Evolutionary conservation across 2,329 filamentous ascomycete species (phyloP), one percentile per base, ranked within the genome.

Genomic region (Claviceps sp.): DNA sequence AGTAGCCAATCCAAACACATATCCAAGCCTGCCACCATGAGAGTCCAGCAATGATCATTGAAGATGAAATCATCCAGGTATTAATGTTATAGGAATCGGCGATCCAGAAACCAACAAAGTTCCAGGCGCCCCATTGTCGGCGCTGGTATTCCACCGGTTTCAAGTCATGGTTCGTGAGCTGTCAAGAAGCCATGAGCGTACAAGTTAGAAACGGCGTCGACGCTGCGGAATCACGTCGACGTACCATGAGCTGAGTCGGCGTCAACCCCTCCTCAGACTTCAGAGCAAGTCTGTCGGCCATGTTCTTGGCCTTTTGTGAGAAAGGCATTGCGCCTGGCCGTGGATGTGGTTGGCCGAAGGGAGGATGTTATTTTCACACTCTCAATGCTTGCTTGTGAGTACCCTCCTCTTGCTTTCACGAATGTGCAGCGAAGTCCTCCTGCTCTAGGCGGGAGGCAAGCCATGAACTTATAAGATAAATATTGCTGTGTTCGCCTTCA

Each of bases 1-100:
- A 74, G 64, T 95, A 95, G 51, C 90, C 89, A 30, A 90, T 70
- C 84, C 89, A 91, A 44, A 95, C 87, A 62, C 86, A 89, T n/a
- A 89, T 70, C 84, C 85, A 89, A 14, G 87, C 84, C 69, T 95
- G 88, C 89, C 89, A 95, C 89, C 89, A 95, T 7, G 87, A 87
- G 22, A 94, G 73, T 13, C 88, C 87, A 47, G 71, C 73, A 1
- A 84, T 78, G 38, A 94, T 87, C 79, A 89, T 89, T 40, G 85
- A 82, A 1, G 85, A 88, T 0, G 87, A 85, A 56, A 94, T 93
- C 87, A 94, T 95, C 89, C 88, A 94, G 1, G 88, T 93, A 68
- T 91, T 93, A 64, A 93, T 88, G 66, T 91, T 91, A 71, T 90
- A 89, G 0, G 81, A 85, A 68, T 91, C 87, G 34, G 86, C 84